phyloP scores from a whole-genome alignment of 768 basidiomycete genomes.

The Boletus insuetus region DNA sequence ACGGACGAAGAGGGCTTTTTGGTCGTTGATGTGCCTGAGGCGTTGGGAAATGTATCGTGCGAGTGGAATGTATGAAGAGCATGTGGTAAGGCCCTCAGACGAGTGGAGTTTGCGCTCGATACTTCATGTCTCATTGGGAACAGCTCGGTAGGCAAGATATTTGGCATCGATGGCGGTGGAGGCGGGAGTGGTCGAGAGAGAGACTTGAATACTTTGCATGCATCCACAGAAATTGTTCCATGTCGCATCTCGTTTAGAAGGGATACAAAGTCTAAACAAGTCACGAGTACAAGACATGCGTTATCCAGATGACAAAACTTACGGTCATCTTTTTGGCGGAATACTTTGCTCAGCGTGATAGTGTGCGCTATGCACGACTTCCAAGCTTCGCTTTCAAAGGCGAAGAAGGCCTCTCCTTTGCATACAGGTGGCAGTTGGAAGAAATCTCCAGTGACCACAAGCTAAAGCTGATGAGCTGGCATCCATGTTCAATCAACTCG shows the following conservation, averaged over 20 bases:
- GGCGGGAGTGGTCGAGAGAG: conserved; percentile 36
- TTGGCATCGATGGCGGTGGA: conserved; percentile 26
- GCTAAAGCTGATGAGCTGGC: conserved; percentile 23
- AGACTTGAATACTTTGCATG: conserved; percentile 46
- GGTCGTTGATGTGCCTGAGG: not conserved
- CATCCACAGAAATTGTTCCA: conserved; percentile 48
- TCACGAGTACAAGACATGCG: not conserved
- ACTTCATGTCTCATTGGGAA: conserved; percentile 72
- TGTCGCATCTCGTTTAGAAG: conserved; percentile 76
- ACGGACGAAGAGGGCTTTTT: conserved; percentile 3
- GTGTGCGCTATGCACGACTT: conserved; percentile 49
- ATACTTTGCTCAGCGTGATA: conserved; percentile 68
- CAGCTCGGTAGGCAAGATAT: conserved; percentile 47
- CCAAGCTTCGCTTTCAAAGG: conserved; percentile 57
- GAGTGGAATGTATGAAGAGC: conserved; percentile 44
- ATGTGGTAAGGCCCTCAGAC: conserved; percentile 48
- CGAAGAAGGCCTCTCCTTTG: conserved; percentile 51
- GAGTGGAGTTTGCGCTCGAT: conserved; percentile 55
- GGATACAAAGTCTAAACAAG: conserved; percentile 54
- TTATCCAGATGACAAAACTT: conserved; percentile 14
- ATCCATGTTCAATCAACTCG: not conserved
- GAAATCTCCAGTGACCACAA: conserved; percentile 57
- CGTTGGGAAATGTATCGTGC: conserved; percentile 43
- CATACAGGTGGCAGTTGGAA: conserved; percentile 57
- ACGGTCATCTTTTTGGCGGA: conserved; percentile 73